Conservation (phyloP, 2,329 filamentous ascomycete species). For the Dendrostoma leiphaemia region DNA sequence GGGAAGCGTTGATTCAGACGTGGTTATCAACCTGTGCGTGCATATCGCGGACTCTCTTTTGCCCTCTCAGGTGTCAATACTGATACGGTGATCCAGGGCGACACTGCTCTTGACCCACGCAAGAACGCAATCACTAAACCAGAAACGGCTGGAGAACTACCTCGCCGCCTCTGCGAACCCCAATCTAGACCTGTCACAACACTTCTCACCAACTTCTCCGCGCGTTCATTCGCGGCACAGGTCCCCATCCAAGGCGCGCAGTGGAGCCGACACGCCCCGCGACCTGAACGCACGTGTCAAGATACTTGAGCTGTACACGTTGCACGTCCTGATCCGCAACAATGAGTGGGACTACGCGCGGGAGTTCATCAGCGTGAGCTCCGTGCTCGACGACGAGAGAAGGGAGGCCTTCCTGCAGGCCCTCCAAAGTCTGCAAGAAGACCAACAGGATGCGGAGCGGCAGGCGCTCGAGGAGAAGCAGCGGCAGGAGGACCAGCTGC, state of each 20-base stretch:
- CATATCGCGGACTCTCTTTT: background rate
- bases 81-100: conserved; percentile 54
- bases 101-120: conserved; percentile 91
- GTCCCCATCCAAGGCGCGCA: conserved; percentile 47
- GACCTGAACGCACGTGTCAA: conserved; percentile 84
- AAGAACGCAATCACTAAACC: conserved; percentile 77
- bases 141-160: conserved; percentile 84
- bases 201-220: conserved; percentile 48
- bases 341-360: conserved; percentile 94
- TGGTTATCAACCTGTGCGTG: conserved; percentile 81
- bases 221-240: conserved; percentile 36
- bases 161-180: conserved; percentile 74
- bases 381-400: conserved; percentile 87
- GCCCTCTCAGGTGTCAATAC: conserved; percentile 17
- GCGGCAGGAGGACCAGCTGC: conserved; percentile 55
- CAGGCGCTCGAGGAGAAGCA: conserved; percentile 59
- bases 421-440: conserved; percentile 78
- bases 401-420: conserved; percentile 87
- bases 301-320: conserved; percentile 90
- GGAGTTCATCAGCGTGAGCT: conserved; percentile 83
- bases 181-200: conserved; percentile 67
- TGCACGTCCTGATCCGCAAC: conserved; percentile 91
- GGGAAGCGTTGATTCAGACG: conserved; percentile 89
- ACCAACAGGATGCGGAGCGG: conserved; percentile 71
- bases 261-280: conserved; percentile 77